Conservation (phyloP, 2,329 filamentous ascomycete species). For the Aspergillus sp. region DNA sequence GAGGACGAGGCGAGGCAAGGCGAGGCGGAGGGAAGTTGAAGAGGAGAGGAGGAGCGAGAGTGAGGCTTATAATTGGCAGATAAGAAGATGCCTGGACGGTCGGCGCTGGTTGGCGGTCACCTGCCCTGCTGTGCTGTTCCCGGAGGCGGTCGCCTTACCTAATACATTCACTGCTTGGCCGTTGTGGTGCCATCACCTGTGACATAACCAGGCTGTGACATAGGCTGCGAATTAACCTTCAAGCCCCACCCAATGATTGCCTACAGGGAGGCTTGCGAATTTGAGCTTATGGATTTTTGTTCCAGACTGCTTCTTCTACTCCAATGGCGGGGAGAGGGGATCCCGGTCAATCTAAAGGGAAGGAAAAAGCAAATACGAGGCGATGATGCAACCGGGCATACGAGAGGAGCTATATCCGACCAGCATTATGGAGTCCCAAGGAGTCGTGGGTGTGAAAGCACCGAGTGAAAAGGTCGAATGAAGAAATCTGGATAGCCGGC, state of each 20-base stretch:
- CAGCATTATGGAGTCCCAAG: not conserved
- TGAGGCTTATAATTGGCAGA: slow-evolving; percentile 18
- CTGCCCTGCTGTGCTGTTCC: slow-evolving; percentile 19
- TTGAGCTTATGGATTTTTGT: not conserved
- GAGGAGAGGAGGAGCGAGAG: slow-evolving; percentile 16
- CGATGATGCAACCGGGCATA: slow-evolving; percentile 13
- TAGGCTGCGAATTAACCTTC: not conserved
- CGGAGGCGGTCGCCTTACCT: slow-evolving; percentile 27
- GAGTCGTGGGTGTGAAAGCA: not conserved
- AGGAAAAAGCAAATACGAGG: slow-evolving; percentile 12
- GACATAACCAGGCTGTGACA: not conserved
- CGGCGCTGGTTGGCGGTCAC: slow-evolving; percentile 6
- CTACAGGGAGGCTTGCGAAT: not conserved
- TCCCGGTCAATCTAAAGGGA: slow-evolving; percentile 5
- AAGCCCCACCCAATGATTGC: not conserved
- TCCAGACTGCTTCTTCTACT: not conserved
- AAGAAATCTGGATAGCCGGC: not conserved
- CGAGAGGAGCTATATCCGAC: slow-evolving; percentile 6
- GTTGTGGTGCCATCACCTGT: not conserved
- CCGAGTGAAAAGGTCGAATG: not conserved
- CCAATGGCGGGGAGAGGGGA: slow-evolving; percentile 9
- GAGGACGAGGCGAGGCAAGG: slow-evolving; percentile 11
- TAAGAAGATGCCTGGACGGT: slow-evolving; percentile 12
- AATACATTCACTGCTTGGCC: not conserved
- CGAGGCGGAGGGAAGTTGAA: slow-evolving; percentile 17